Evolutionary conservation across 2,329 filamentous ascomycete genomes (phyloP), one percentile per base, ranked within the genome.

Genomic region (Fusarium gaditjirri): DNA sequence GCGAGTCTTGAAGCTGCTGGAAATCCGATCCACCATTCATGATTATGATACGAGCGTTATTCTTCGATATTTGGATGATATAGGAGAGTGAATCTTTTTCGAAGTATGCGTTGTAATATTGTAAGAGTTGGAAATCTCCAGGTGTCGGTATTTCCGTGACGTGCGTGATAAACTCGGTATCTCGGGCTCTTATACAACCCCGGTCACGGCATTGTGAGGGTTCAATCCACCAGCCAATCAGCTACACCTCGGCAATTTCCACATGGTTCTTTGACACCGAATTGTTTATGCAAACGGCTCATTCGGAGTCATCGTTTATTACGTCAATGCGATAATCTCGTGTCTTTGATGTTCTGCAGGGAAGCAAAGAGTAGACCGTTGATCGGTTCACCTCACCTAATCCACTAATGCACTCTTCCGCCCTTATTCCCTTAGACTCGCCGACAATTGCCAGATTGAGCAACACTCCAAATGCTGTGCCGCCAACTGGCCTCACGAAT

Each of bases 111-210:
- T 12, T 12, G 19, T 14, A 8, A 11, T 8, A 33, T 25, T 25
- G 36, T 23, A 35, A 25, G 23, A 44, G 13, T 27, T 25, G n/a
- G 21, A 8, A 60, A 29, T 35, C 17, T 23, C 27, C 10, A 36
- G 25, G 16, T 16, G 11, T 66, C 19, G 43, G 17, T 25, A 23
- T 35, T 50, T 17, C 50, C 52, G 43, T 38, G 29, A 23, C 17
- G 7, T 64, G 39, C 17, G 7, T 64, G 39, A 29, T 31, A 25
- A n/a, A 33, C 65, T 67, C 65, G 65, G 65, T n/a, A 16, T 67
- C 65, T 67, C 65, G 65, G 65, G 65, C 31, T 61, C 46, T 67
- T 68, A 8, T 6, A 27, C 8, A 3, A 49, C 31, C 63, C 65
- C 65, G 65, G 63, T 53, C 46, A 31, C 52, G 54, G 44, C 44